Evolutionary conservation across 345 rosid genomes (phyloP), one percentile per base, ranked within the genome.

Genomic region (Euphorbia pulcherrima): DNA sequence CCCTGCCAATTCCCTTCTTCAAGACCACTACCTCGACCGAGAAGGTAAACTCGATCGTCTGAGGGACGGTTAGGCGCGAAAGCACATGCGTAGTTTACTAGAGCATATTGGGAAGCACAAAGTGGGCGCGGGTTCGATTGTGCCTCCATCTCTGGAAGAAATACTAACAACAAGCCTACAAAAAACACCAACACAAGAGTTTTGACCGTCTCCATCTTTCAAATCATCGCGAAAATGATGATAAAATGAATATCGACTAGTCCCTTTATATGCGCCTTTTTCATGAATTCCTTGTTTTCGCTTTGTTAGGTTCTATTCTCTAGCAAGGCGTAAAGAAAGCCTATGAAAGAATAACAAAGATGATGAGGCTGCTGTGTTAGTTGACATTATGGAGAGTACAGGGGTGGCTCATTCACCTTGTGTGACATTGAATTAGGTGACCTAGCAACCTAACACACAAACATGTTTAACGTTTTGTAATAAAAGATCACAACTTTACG

Each of bases 21-120:
- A 21, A 27, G 26, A 59, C 13, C 24, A 18, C 35, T 16, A 57
- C 61, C 37, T 2, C 14, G n/a, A 28, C 9, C 24, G 28, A 20
- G 68, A 37, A n/a, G 30, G 61, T 64, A 27, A 9, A 29, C 56
- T 0, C 10, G 62, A 46, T 1, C 69, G 17, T 57, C 74, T 0
- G 50, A 62, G 0, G 50, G 64, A 26, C 64, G 11, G 37, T 60
- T 18, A 8, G 73, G 70, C 5, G 84, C 74, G 16, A 78, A 62
- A 0, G 79, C 29, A 62, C 98, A 93, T 1, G 96, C 94, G 56
- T 89, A 79, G 74, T 84, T 89, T 59, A 70, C 96, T 0, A 90
- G 68, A 1, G 89, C 64, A 64, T 85, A 78, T 73, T 90, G 98
- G 75, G 90, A 78, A 48, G 80, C 65, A 40, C 97, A 93, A 21